Base-by-base conservation (phyloP, 352 stramenopile genomes). In the Globisporangium ultimum region DNA sequence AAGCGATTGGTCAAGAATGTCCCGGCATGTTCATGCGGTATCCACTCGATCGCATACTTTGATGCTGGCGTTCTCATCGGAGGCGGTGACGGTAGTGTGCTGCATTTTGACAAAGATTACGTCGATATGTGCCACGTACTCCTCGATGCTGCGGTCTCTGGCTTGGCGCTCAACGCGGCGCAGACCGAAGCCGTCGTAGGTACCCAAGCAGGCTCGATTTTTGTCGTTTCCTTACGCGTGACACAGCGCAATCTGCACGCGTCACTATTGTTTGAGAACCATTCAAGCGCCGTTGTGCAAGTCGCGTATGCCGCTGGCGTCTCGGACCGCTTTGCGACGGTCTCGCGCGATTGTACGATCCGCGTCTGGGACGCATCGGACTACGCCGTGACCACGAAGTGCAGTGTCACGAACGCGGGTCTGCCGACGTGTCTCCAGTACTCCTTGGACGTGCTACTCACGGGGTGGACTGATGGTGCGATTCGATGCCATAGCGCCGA, bases 361-460 rank as follows among this genome's bases (percentile, higher is more conserved):
- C 82, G 92, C 34, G 71, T 97, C 10, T 98, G 91, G 91, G 87
- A 97, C 58, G 86, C 83, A 2, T 87, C 78, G 0, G 89, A 97
- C 70, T 98, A 98, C 71, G 65, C 66, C 0, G 78, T 88, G 6
- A 59, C 75, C 28, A 89, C 76, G 0, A 68, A 72, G 50, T 78
- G 69, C 20, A 54, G 76, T 5, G 84, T 95, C 12, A n/a, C 57
- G 1, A 67, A 88, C 60, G 89, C 76, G 1, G 89, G 87, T 0
- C 18, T 70, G 1, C 86, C 89, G 0, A 91, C 81, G 41, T 89
- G 78, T 56, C 69, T 97, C 20, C 76, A 91, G 47, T 97, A 89
- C 64, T 94, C 82, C 22, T 71, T 95, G 18, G 86, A 97, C 61
- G 77, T 96, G 45, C 68, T 98, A 47, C 60, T 97, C 9, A 91